A percentile compares a stretch with the other conserved stretches of the same genome.
phyloP scores from a whole-genome alignment of 2,329 filamentous ascomycete genomes.

The Chaetomiaceae sp. region DNA sequence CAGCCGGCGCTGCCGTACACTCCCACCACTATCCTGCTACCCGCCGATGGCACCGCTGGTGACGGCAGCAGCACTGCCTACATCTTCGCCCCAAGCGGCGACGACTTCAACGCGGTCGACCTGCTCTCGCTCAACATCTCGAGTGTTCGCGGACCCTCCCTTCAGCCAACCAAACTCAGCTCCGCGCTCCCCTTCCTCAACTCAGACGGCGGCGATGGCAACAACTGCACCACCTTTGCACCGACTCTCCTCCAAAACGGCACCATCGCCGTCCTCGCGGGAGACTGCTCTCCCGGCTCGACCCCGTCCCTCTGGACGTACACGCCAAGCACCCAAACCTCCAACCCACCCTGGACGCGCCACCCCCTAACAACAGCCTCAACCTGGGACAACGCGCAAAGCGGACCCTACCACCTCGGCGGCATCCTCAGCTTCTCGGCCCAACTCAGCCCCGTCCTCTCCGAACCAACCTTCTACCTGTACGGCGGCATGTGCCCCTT shows the following conservation, averaged over 20 bases:
- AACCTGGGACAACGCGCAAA: conserved; percentile 25
- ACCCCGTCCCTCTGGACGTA: conserved; percentile 65
- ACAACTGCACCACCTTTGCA: conserved; percentile 53
- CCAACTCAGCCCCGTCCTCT: conserved; percentile 48
- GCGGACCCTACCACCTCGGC: conserved; percentile 49
- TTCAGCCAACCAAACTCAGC: conserved; percentile 46
- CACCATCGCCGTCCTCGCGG: conserved; percentile 67
- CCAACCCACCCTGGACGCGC: conserved; percentile 37
- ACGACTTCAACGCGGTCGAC: conserved; percentile 35
- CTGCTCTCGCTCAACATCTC: conserved; percentile 64
- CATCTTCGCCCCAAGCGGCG: conserved; percentile 57
- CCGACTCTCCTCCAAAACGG: conserved; percentile 64
- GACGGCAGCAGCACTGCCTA: conserved; percentile 60
- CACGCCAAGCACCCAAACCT: conserved; percentile 35
- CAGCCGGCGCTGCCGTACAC: conserved; percentile 61
- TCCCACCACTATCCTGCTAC: conserved; percentile 66
- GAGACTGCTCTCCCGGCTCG: conserved; percentile 58
- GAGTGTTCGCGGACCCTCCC: conserved; percentile 44
- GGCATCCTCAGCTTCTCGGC: conserved; percentile 63
- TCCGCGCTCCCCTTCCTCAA: conserved; percentile 59
- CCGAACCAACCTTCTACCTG: conserved; percentile 58
- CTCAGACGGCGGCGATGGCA: conserved; percentile 32
- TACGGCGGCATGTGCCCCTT: conserved; percentile 88
- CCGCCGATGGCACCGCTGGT: conserved; percentile 38
- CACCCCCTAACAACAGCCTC: conserved; percentile 21